A percentile compares a stretch with the other conserved stretches of the same genome.
Conservation (phyloP, 2,329 filamentous ascomycete species). For the Hawksworthiomyces lignivorus region DNA sequence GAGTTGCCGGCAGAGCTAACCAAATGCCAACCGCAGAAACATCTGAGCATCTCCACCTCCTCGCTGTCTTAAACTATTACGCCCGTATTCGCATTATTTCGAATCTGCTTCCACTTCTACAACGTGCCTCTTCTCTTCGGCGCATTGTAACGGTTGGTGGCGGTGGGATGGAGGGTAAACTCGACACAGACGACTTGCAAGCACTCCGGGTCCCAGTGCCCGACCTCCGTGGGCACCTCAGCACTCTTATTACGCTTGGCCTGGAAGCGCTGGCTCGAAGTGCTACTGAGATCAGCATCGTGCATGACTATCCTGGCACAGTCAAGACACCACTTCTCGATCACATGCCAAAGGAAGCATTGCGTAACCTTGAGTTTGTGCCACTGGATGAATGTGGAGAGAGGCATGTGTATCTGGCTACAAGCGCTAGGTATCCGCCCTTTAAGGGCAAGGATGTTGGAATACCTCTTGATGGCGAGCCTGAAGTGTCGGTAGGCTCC, state of each 20-base stretch:
- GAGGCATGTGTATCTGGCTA: constrained; percentile 29
- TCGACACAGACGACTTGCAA: constrained; percentile 16
- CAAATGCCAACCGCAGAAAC: constrained; percentile 34
- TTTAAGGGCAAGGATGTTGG: constrained; percentile 7
- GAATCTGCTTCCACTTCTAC: constrained; percentile 50
- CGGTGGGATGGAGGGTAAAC: constrained; percentile 39
- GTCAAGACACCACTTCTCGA: constrained; percentile 21
- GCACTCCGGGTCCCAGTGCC: constrained; percentile 28
- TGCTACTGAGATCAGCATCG: constrained; percentile 34
- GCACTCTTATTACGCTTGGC: constrained; percentile 41
- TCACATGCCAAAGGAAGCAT: constrained; percentile 9
- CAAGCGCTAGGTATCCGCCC: constrained; percentile 25
- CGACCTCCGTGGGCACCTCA: constrained; percentile 36
- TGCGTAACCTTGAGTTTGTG: constrained; percentile 12
- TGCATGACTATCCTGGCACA: constrained; percentile 31
- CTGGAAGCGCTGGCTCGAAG: constrained; percentile 39
- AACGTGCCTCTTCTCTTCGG: constrained; percentile 32
- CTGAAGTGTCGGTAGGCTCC: constrained; percentile 20
- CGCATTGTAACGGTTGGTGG: constrained; percentile 48
- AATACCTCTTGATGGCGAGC: constrained; percentile 18
- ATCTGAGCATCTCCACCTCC: constrained; percentile 46
- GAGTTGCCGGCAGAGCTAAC: too few species aligned
- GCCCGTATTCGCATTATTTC: constrained; percentile 47
- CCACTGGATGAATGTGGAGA: constrained; percentile 25
- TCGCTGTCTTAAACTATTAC: constrained; percentile 46